Conservation (phyloP, 1,284 basidiomycete species). For the Athelia psychrophila region DNA sequence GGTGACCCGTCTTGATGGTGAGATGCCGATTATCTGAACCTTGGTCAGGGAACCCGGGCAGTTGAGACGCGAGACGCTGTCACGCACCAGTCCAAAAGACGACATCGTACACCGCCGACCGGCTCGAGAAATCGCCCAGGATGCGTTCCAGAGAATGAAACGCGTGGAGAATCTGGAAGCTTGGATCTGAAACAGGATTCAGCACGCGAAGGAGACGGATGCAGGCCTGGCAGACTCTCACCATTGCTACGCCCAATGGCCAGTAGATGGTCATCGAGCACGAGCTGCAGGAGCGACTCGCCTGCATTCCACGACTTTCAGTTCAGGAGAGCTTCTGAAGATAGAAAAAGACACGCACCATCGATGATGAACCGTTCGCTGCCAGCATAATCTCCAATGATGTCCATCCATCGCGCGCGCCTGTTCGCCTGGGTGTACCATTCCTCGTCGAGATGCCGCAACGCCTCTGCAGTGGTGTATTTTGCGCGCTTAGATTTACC, state of each 20-base stretch:
- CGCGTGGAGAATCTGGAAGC: slow-evolving; percentile 65
- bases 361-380: slow-evolving; percentile 65
- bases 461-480: slow-evolving; percentile 5
- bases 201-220: not conserved
- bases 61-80: not conserved
- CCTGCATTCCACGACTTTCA: slow-evolving; percentile 32
- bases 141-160: slow-evolving; percentile 48
- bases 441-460: slow-evolving; percentile 28
- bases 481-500: too few relatives aligned
- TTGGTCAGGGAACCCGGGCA: not conserved
- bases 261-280: slow-evolving; percentile 57
- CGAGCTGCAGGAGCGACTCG: slow-evolving; percentile 56
- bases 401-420: slow-evolving; percentile 60
- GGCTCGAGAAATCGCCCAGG: slow-evolving; percentile 43
- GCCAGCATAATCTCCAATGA: slow-evolving; percentile 69
- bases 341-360: slow-evolving; percentile 34
- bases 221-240: slow-evolving; percentile 25
- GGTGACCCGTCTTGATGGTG: slow-evolving; percentile 34
- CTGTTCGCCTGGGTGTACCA: slow-evolving; percentile 38
- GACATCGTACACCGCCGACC: slow-evolving; percentile 58
- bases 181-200: slow-evolving; percentile 33
- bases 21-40: slow-evolving; percentile 37
- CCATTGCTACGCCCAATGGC: slow-evolving; percentile 45
- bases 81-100: slow-evolving; percentile 55
- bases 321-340: not conserved